phyloP scores from a whole-genome alignment of 2,329 filamentous ascomycete species.

The Rutstroemia sp. region DNA sequence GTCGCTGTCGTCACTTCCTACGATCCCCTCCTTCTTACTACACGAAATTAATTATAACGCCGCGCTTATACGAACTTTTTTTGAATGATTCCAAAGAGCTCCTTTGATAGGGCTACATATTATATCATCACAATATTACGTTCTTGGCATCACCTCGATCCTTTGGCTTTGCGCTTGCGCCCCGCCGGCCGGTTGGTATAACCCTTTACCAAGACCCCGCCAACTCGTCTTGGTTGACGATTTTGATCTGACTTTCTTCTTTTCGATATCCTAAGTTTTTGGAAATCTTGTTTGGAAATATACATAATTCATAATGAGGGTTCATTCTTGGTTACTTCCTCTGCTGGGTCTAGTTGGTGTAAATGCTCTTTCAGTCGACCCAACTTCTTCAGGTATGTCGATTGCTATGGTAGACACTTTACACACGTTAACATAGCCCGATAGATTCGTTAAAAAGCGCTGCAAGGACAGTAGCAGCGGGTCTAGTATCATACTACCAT shows the following conservation, averaged over 20 bases:
- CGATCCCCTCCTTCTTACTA: background rate
- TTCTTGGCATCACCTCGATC: slow-evolving; percentile 1
- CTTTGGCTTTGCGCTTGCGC: slow-evolving; percentile 1
- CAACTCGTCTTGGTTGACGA: background rate
- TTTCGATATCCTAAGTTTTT: background rate
- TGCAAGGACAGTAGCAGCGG: slow-evolving; percentile 35
- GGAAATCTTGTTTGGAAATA: background rate
- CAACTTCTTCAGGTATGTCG: slow-evolving; percentile 21
- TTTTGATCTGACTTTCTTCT: background rate
- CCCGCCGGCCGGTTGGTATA: background rate
- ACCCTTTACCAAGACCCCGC: slow-evolving; percentile 3
- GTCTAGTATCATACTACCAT: slow-evolving; percentile 43
- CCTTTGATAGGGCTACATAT: slow-evolving; percentile 24
- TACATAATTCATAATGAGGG: slow-evolving; percentile 18
- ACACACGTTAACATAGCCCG: background rate
- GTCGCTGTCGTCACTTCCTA: background rate
- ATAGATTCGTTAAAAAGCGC: slow-evolving; percentile 30
- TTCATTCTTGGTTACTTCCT: slow-evolving; percentile 18
- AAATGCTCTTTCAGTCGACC: slow-evolving; percentile 20
- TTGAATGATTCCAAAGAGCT: slow-evolving; percentile 11
- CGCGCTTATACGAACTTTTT: background rate
- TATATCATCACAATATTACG: slow-evolving; percentile 9
- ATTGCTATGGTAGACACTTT: background rate
- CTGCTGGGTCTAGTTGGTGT: slow-evolving; percentile 13
- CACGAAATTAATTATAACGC: background rate